Base-by-base conservation (phyloP, 441 rosid genomes). In the Breynia disticha region DNA sequence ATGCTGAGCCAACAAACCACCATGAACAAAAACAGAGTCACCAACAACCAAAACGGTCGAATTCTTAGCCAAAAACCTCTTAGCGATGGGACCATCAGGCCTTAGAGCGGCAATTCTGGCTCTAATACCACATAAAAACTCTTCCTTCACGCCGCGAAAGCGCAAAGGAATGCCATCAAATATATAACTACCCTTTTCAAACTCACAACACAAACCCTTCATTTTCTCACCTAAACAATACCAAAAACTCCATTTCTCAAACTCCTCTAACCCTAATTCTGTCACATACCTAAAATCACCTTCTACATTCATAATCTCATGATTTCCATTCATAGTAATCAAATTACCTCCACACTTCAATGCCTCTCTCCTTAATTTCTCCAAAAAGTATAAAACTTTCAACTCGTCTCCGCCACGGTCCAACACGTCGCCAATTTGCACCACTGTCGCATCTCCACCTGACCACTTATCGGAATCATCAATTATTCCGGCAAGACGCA, bases 301-400 rank as follows among this genome's bases (percentile, higher is more conserved):
- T 60, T 82, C 86, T 15, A 87, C 69, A 48, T 85, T 90, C 95
- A 90, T 90, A n/a, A 87, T 76, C 79, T 90, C 98, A 59, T 90
- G 98, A 56, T 87, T 87, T 1, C 96, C 98, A 19, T 87, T 75
- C 96, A 90, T 76, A 10, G 90, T 87, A 47, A 90, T 60, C 21
- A 87, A 0, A 53, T 75, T 65, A 49, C 96, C 95, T 45, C 90
- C 93, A 11, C 55, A 20, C 51, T 61, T 79, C 59, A 50, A 75
- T 0, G 96, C 95, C 66, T 85, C 83, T 22, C 77, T 74, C 67
- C 78, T 85, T 76, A 85, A 55, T 43, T 76, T 87, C 83, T 90
- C 93, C 19, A 85, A 43, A 19, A 81, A 76, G 54, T 82, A 90
- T 6, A 90, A 81, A 32, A 87, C 79, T 76, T 75, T 83, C 24